Percentiles rank a stretch among this genome's conserved stretches.
phyloP scores from a whole-genome alignment of 2,329 filamentous ascomycete species.

The Zarea fungicola region DNA sequence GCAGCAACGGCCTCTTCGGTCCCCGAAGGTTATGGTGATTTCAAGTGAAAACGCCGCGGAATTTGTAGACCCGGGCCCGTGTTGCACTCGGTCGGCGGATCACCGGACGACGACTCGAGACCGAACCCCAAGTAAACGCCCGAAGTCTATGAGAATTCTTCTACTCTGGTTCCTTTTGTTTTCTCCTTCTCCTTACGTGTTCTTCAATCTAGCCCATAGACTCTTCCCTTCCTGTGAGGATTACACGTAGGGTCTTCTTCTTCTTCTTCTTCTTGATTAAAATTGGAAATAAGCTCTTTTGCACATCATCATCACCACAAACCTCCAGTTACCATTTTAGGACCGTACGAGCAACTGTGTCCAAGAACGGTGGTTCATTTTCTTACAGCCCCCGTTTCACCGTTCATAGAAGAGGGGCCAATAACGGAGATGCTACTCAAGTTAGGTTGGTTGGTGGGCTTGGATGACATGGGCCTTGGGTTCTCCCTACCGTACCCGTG shows the following conservation, averaged over 20 bases:
- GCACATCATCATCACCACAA: not conserved
- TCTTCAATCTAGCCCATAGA: not conserved
- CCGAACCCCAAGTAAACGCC: constrained; percentile 5
- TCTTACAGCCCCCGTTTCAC: not conserved
- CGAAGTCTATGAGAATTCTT: too few species aligned
- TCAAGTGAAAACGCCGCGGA: not conserved
- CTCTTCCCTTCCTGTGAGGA: not conserved
- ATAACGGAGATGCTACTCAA: constrained; percentile 5
- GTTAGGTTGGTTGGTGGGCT: not conserved
- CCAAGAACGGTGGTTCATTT: too few species aligned
- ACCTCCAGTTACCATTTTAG: too few species aligned
- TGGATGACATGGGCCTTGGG: not conserved
- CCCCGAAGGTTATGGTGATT: too few species aligned
- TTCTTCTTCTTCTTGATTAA: not conserved
- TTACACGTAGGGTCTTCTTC: not conserved
- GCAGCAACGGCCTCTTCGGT: too few species aligned
- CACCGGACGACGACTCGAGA: not conserved
- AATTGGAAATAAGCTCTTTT: not conserved
- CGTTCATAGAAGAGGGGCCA: constrained; percentile 1
- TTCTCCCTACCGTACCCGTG: too few species aligned
- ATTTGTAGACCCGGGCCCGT: constrained; percentile 2
- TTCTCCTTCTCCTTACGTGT: not conserved
- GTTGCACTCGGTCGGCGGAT: not conserved
- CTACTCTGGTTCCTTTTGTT: too few species aligned
- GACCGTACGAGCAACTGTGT: too few species aligned